phyloP scores from a whole-genome alignment of 2,329 filamentous ascomycete species.

The Chalaropsis ovoidea region DNA sequence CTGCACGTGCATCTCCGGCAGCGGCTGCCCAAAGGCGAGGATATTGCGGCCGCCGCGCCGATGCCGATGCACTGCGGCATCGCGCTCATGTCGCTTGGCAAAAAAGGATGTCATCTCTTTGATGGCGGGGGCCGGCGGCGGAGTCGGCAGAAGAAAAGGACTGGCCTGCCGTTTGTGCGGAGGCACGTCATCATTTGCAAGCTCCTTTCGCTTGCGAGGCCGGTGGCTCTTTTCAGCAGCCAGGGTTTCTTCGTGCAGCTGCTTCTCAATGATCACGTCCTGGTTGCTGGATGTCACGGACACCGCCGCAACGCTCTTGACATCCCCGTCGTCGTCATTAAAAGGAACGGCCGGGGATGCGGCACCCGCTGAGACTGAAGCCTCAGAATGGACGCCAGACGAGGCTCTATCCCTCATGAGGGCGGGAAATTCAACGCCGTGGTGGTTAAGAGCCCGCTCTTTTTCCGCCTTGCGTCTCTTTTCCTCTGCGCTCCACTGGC shows the following conservation, averaged over 20 bases:
- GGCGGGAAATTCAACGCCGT: constrained; percentile 27
- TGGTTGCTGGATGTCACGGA: constrained; percentile 41
- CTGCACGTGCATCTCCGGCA: constrained; percentile 59
- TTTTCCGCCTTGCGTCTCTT: constrained; percentile 69
- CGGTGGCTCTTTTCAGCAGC: constrained; percentile 22
- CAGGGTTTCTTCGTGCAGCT: constrained; percentile 62
- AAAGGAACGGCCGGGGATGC: constrained; percentile 12
- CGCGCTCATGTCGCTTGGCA: constrained; percentile 65
- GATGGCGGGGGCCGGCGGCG: constrained; percentile 33
- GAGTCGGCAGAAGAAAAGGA: constrained; percentile 26
- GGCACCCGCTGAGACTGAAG: constrained; percentile 26
- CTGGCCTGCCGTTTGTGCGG: constrained; percentile 27
- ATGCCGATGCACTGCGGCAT: constrained; percentile 62
- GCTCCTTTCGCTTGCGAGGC: constrained; percentile 28
- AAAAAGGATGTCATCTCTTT: constrained; percentile 82
- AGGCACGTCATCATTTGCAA: constrained; percentile 25
- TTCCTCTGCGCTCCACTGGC: constrained; percentile 79
- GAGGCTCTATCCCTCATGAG: constrained; percentile 27
- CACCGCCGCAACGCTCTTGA: constrained; percentile 21
- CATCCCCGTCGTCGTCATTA: constrained; percentile 28
- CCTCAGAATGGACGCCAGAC: constrained; percentile 27
- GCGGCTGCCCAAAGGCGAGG: constrained; percentile 68
- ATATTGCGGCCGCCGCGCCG: constrained; percentile 59
- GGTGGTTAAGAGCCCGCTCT: constrained; percentile 44
- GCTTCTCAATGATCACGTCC: constrained; percentile 60